These are phyloP conservation scores for Hebeloma cylindrosporum DNA, from an alignment of 768 basidiomycete genomes.

Conservation along the genomic window DNA sequence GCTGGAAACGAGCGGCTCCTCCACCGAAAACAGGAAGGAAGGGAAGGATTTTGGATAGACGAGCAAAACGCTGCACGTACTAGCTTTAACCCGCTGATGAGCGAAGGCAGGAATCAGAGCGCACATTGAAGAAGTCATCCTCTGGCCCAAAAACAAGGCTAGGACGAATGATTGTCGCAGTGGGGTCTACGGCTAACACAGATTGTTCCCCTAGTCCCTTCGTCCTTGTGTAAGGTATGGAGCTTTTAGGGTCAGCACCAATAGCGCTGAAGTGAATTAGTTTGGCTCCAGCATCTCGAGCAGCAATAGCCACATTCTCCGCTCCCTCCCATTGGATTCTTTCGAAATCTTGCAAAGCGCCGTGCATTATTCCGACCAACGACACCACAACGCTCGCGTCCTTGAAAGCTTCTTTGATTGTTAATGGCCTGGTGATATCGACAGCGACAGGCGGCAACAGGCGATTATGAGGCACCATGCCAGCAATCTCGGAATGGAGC, in stretches of 20 bases:
- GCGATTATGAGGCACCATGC: conserved; percentile 33
- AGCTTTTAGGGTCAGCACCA: conserved; percentile 61
- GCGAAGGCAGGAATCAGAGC: conserved; percentile 28
- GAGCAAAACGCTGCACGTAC: conserved; percentile 55
- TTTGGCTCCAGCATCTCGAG: conserved; percentile 52
- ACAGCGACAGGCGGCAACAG: conserved; percentile 43
- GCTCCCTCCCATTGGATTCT: conserved; percentile 64
- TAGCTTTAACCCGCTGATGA: background rate
- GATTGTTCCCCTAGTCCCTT: conserved; percentile 64
- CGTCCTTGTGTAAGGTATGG: conserved; percentile 59
- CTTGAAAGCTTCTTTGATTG: conserved; percentile 48
- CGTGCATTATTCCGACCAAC: conserved; percentile 68
- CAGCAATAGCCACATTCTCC: conserved; percentile 59
- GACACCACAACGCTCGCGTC: conserved; percentile 62
- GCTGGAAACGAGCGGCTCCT: conserved; percentile 67
- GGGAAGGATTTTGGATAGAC: conserved; percentile 57
- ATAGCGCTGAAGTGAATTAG: conserved; percentile 72
- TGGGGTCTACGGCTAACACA: conserved; percentile 43
- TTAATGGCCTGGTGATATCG: conserved; percentile 56
- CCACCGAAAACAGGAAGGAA: conserved; percentile 78
- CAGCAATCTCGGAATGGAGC: conserved; percentile 25
- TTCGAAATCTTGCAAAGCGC: conserved; percentile 55
- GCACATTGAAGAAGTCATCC: conserved; percentile 72
- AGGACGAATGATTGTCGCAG: conserved; percentile 66
- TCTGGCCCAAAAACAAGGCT: conserved; percentile 77